Conservation (phyloP, 768 basidiomycete species). For the Tylopilus subfusipes region DNA sequence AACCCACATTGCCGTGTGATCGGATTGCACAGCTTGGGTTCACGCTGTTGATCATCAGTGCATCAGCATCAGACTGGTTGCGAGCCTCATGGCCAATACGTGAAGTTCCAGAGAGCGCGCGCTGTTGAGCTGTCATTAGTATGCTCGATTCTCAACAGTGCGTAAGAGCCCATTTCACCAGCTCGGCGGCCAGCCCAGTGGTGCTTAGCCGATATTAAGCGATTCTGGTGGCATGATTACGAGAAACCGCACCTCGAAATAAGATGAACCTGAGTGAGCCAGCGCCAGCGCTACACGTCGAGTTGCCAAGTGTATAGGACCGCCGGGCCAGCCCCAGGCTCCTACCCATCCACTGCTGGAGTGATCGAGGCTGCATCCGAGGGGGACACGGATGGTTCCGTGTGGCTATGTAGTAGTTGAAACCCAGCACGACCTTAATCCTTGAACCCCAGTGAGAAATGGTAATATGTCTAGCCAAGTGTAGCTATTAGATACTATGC, state of each 20-base stretch:
- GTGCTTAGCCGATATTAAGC: not conserved
- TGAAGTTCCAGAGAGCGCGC: not conserved
- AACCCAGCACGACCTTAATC: no score
- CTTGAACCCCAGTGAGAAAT: no score
- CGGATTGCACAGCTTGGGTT: not conserved
- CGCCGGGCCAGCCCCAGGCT: no score
- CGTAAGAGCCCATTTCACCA: not conserved
- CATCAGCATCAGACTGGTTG: no score
- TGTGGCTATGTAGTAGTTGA: no score
- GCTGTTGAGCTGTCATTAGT: not conserved
- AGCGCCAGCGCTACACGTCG: not conserved
- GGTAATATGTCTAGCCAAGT: no score
- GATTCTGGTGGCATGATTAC: not conserved
- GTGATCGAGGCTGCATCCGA: no score
- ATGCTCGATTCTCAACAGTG: not conserved
- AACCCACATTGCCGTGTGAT: conserved; percentile 17
- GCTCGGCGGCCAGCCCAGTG: no score
- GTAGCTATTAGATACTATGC: no score
- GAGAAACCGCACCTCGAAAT: not conserved
- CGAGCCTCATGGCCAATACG: not conserved
- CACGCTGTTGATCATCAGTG: not conserved
- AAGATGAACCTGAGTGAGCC: not conserved
- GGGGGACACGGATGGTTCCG: no score
- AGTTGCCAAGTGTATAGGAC: no score
- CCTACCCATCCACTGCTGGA: no score